Evolutionary conservation across 352 stramenopile genomes (phyloP).

Genomic region (Phytophthora capsici): DNA sequence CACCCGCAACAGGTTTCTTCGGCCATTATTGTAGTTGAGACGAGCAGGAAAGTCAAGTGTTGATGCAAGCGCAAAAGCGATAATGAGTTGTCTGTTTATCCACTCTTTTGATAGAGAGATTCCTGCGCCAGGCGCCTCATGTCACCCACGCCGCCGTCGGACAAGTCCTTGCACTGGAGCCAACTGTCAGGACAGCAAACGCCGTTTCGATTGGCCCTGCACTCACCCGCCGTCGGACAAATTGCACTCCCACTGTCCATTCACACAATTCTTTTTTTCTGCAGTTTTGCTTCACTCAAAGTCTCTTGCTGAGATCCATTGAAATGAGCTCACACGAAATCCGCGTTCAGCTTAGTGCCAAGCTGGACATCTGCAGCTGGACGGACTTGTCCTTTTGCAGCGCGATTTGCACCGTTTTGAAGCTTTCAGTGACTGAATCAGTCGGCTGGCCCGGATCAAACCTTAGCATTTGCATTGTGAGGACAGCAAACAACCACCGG

Average conservation of each 20-base stretch:
- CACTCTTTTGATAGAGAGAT: slow-evolving; percentile 9
- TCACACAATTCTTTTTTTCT: slow-evolving; percentile 1
- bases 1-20: slow-evolving; percentile 55
- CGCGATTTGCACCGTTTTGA: neutral
- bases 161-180: slow-evolving; percentile 14
- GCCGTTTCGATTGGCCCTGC: slow-evolving; percentile 1
- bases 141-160: slow-evolving; percentile 29
- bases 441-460: no score
- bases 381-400: neutral
- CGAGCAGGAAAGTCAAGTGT: neutral
- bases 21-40: slow-evolving; percentile 28
- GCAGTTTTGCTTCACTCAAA: neutral
- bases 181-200: neutral
- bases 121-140: slow-evolving; percentile 6
- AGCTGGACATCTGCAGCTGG: slow-evolving; percentile 3
- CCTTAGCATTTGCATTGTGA: no score
- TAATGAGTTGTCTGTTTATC: slow-evolving; percentile 17
- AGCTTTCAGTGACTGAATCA: no score
- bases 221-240: slow-evolving; percentile 5
- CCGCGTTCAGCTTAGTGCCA: neutral
- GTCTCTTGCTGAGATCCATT: neutral
- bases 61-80: slow-evolving; percentile 22
- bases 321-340: neutral
- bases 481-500: no score
- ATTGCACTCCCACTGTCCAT: neutral